Evolutionary conservation across 331 rosid species (phyloP), one percentile per base, ranked within the genome.

Genomic region (Spiraea crenata): DNA sequence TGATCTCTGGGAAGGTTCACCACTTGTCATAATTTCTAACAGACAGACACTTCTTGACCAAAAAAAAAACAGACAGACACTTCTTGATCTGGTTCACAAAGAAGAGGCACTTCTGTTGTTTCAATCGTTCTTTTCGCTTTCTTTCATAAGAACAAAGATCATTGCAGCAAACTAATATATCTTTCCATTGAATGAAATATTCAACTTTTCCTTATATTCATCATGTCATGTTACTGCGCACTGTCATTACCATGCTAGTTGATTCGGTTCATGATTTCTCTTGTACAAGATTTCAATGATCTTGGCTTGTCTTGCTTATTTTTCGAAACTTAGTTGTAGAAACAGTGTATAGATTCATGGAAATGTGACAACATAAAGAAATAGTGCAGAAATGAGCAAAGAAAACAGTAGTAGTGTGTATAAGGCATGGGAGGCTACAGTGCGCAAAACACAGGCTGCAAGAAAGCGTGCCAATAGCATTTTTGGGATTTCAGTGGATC

Each of bases 401-500:
- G 96, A 88, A 0, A 82, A 83, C 20, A 81, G 92, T n/a, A 82
- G 88, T 10, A 82, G 88, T 15, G 93, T 86, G 48, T 38, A 84
- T 55, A 93, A 87, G 90, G 97, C 93, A 72, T 90, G 96, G 97
- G 97, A 92, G 68, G 92, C 93, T 20, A 92, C 98, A 1, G 65
- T 93, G 47, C 87, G 92, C 44, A 88, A 69, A 67, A 93, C 96
- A 0, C 90, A 85, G 6, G 93, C 92, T 5, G 96, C 97, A 0
- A 93, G 86, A 42, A 88, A 82, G 64, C 93, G 97, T 17, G 97
- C 98, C 19, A 85, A 93, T 52, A 90, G 86, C 82, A 77, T 88
- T 58, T 90, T 93, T 3, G 93, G 98, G 52, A 77, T 79, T 48
- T 58, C 83, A 0, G 55, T 83, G 5, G 77, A 74, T 39, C 65